Evolutionary conservation across 2,329 filamentous ascomycete species (phyloP).

Genomic region (Emericellopsis cladophorae): DNA sequence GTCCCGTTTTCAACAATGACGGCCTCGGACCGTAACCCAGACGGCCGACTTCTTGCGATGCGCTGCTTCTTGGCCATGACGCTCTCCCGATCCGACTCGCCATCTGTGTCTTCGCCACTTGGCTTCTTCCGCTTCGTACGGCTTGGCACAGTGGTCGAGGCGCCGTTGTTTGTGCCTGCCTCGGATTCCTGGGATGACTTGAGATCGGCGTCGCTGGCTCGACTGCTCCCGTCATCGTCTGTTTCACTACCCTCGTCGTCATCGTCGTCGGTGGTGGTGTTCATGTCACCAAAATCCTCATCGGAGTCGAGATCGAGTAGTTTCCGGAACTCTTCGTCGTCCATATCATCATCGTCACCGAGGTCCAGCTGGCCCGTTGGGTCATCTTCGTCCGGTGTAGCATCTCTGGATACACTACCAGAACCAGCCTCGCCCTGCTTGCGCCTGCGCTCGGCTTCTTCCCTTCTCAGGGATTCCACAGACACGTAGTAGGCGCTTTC

Average conservation of each 20-base stretch:
- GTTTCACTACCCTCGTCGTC: constrained; percentile 3
- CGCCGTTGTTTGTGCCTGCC: constrained; percentile 6
- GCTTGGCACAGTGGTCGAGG: no score
- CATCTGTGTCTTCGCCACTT: constrained; percentile 11
- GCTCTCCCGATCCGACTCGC: constrained; percentile 19
- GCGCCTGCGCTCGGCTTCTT: no score
- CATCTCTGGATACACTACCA: no score
- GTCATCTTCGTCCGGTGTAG: background rate
- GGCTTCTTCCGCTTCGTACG: background rate
- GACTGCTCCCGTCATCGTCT: constrained; percentile 3
- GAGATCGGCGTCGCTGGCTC: no score
- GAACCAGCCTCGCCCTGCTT: no score
- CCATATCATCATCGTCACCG: constrained; percentile 4
- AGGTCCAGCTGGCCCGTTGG: constrained; percentile 13
- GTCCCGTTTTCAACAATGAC: no score
- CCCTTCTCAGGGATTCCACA: constrained; percentile 19
- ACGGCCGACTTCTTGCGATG: constrained; percentile 30
- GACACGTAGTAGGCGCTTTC: constrained; percentile 68
- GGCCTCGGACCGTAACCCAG: constrained; percentile 30
- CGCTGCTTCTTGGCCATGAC: constrained; percentile 38
- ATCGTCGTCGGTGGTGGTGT: constrained; percentile 6
- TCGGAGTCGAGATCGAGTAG: constrained; percentile 2
- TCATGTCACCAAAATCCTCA: constrained; percentile 8
- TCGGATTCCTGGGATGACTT: background rate
- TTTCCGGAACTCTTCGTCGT: constrained; percentile 3